Conservation (phyloP, 495 filamentous ascomycete species). For the Penicillium daleae region DNA sequence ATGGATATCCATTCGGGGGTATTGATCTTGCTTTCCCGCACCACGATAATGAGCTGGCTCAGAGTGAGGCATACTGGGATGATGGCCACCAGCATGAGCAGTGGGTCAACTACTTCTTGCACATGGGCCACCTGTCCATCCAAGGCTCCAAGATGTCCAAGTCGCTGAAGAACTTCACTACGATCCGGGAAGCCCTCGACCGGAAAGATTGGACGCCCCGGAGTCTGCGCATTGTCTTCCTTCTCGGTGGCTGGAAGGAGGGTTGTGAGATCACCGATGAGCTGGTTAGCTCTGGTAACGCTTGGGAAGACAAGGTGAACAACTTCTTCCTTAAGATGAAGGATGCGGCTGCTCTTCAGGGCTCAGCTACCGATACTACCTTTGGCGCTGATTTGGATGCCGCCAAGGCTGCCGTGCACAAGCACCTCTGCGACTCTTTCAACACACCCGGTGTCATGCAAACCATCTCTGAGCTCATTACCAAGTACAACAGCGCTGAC, state of each 20-base stretch:
- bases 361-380: slow-evolving; percentile 33
- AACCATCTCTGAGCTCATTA: slow-evolving; percentile 73
- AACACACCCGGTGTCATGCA: slow-evolving; percentile 80
- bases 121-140: slow-evolving; percentile 94
- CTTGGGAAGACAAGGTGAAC: slow-evolving; percentile 81
- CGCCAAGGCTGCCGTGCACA: slow-evolving; percentile 65
- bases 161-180: slow-evolving; percentile 95
- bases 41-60: slow-evolving; percentile 95
- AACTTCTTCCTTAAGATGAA: slow-evolving; percentile 88
- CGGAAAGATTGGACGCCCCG: slow-evolving; percentile 79
- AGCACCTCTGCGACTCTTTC: slow-evolving; percentile 83
- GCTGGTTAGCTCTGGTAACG: slow-evolving; percentile 68
- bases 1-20: slow-evolving; percentile 96
- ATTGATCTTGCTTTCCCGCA: slow-evolving; percentile 94
- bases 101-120: slow-evolving; percentile 96
- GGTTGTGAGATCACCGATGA: slow-evolving; percentile 89
- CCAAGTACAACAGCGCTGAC: slow-evolving; percentile 68
- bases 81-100: slow-evolving; percentile 53
- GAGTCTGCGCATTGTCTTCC: slow-evolving; percentile 81
- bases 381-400: slow-evolving; percentile 56
- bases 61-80: slow-evolving; percentile 86
- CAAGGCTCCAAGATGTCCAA: slow-evolving; percentile 94
- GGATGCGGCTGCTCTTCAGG: slow-evolving; percentile 47
- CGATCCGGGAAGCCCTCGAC: slow-evolving; percentile 81
- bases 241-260: slow-evolving; percentile 87